These are phyloP conservation scores for Pseudoturritis turrita DNA, from an alignment of 345 rosid genomes.

Conservation along the genomic window DNA sequence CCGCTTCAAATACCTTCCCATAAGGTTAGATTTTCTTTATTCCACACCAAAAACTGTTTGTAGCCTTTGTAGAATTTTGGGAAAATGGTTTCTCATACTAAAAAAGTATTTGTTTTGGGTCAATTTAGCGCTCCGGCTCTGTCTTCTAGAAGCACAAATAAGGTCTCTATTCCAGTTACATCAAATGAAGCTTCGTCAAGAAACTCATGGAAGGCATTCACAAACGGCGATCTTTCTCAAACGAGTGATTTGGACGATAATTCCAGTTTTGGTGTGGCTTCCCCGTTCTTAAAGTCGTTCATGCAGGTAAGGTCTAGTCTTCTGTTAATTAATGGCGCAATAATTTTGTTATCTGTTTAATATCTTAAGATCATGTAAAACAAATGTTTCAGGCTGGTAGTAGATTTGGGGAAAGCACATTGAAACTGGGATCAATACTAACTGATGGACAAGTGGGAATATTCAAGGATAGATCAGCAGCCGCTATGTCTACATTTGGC, in stretches of 20 bases:
- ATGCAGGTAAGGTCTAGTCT: conserved; percentile 60
- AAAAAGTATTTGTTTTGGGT: background rate
- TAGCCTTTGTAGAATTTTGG: background rate
- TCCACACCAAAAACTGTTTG: conserved; percentile 3
- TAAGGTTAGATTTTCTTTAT: conserved; percentile 50
- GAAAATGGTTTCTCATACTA: background rate
- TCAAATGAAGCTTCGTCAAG: conserved; percentile 52
- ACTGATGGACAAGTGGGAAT: conserved; percentile 97
- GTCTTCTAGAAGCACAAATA: conserved; percentile 66
- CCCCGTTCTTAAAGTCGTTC: conserved; percentile 87
- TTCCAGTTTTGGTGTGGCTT: conserved; percentile 71
- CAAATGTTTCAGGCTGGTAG: conserved; percentile 75
- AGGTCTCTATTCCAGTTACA: conserved; percentile 46
- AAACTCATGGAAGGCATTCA: conserved; percentile 60
- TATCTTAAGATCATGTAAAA: background rate
- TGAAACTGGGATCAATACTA: conserved; percentile 86
- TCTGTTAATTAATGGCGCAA: background rate
- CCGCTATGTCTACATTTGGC: conserved; percentile 95
- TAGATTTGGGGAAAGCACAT: conserved; percentile 93
- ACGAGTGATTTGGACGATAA: conserved; percentile 59
- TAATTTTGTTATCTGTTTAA: background rate
- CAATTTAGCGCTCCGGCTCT: conserved; percentile 73
- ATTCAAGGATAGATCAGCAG: conserved; percentile 93
- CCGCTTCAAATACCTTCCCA: conserved; percentile 96
- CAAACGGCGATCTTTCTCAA: conserved; percentile 65